These are phyloP conservation scores for Leishmania turanica DNA, from an alignment of 208 protist genomes.

Conservation along the genomic window DNA sequence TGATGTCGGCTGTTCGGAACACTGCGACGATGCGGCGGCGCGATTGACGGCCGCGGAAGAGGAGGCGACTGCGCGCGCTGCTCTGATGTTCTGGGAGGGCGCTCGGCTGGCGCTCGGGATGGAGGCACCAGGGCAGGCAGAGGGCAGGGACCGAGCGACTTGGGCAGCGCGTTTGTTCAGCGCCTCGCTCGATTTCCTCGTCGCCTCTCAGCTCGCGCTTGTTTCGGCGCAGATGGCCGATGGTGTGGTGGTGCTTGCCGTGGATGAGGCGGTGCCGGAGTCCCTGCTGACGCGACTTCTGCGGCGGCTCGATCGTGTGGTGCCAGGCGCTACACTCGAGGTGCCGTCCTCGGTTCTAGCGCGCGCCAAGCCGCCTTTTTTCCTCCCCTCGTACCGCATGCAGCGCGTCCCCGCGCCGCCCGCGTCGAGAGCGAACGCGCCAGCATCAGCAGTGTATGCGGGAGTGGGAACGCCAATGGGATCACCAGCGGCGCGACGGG, in stretches of 20 bases:
- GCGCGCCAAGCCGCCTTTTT: conserved; percentile 25
- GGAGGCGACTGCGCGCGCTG: conserved; percentile 21
- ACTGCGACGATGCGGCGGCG: background rate
- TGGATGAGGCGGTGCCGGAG: conserved; percentile 34
- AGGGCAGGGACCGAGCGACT: background rate
- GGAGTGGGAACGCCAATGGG: conserved; percentile 9
- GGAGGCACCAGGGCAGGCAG: background rate
- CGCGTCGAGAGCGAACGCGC: background rate
- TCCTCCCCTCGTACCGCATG: conserved; percentile 39
- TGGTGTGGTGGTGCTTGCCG: conserved; percentile 33
- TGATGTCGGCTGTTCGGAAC: background rate
- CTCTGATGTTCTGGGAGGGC: conserved; percentile 41
- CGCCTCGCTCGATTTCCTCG: conserved; percentile 46
- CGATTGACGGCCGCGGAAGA: conserved; percentile 22
- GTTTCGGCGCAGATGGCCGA: conserved; percentile 39
- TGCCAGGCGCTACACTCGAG: conserved; percentile 21
- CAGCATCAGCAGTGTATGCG: background rate
- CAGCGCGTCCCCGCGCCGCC: background rate
- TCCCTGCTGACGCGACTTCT: conserved; percentile 27
- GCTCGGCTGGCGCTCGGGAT: conserved; percentile 29
- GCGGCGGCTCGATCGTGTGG: conserved; percentile 6
- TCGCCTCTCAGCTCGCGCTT: conserved; percentile 38
- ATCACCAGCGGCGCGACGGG: background rate
- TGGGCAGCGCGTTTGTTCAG: conserved; percentile 20
- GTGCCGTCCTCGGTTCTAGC: conserved; percentile 10